Conservation (phyloP, 495 filamentous ascomycete species). For the Hypoxylon rickii region DNA sequence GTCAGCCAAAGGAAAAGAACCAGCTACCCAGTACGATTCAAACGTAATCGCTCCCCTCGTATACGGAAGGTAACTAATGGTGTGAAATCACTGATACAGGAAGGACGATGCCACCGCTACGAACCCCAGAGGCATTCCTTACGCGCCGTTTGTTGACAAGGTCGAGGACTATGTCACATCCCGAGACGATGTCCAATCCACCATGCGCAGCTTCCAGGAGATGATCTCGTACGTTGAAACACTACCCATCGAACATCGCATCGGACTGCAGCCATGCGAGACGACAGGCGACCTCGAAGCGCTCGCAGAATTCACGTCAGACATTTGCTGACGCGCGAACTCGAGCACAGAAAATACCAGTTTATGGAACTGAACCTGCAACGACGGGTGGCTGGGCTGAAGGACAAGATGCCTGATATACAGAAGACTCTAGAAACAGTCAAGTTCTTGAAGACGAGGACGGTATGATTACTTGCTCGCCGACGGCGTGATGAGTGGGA, state of each 20-base stretch:
- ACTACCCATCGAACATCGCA: background rate
- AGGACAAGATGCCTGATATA: slow-evolving; percentile 96
- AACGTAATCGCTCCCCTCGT: background rate
- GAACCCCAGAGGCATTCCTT: slow-evolving; percentile 92
- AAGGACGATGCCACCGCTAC: slow-evolving; percentile 64
- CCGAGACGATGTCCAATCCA: slow-evolving; percentile 84
- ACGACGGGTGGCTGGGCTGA: slow-evolving; percentile 76
- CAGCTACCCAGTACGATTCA: slow-evolving; percentile 29
- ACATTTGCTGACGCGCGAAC: slow-evolving; percentile 12
- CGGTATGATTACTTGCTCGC: slow-evolving; percentile 50
- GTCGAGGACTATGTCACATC: slow-evolving; percentile 92
- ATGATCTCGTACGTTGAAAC: slow-evolving; percentile 83
- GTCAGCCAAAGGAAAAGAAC: slow-evolving; percentile 44
- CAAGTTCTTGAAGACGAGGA: slow-evolving; percentile 72
- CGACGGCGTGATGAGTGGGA: background rate
- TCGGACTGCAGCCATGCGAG: too few species aligned
- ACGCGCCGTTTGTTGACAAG: slow-evolving; percentile 94
- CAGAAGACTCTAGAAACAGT: slow-evolving; percentile 97
- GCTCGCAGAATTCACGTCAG: background rate
- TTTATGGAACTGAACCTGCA: slow-evolving; percentile 98
- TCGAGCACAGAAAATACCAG: slow-evolving; percentile 79
- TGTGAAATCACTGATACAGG: slow-evolving; percentile 27
- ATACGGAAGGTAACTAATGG: background rate
- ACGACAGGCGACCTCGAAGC: slow-evolving; percentile 3
- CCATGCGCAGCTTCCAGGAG: slow-evolving; percentile 92